Evolutionary conservation across 768 basidiomycete genomes (phyloP), one percentile per base, ranked within the genome.

Genomic region (Agrocybe chaxingu): DNA sequence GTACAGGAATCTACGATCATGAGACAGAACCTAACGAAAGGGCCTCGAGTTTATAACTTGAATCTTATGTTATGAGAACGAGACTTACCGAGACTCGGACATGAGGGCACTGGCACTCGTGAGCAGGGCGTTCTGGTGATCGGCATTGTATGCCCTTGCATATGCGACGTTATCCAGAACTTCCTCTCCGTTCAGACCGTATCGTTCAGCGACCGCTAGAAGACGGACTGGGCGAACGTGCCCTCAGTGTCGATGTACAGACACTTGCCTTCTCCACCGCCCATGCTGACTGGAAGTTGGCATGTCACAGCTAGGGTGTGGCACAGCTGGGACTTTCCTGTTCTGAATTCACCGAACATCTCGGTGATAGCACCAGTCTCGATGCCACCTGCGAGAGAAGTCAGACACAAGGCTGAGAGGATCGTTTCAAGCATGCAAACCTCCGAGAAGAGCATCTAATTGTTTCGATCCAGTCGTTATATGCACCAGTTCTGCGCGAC

Each of bases 331-430:
- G 92, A 96, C 70, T 99, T 98, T 49, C 97, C 97, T 8, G 97
- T 98, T 57, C 97, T 80, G 70, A 99, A 99, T 71, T 99, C 97
- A 50, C 96, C 97, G 71, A 97, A 98, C 24, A 99, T 74, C 67
- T 99, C 97, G 0, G 97, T 99, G 64, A 99, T 97, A 0, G 94
- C 89, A 37, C 97, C 97, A 12, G 97, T 99, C 73, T 99, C 97
- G 59, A 99, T 92, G 7, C 97, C 97, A 47, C 91, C 90, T 92
- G 53, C 18, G n/a, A 3, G 51, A 12, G 16, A 33, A 36, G 52
- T 33, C 8, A 43, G 19, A 50, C 37, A 51, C 46, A 32, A 45
- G 50, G 48, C 41, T 11, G 19, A 42, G 54, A 55, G 54, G 43
- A 51, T 43, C 32, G 32, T 12, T 30, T 43, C n/a, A 50, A 34